Percentiles rank a stretch among this genome's conserved stretches.
These are phyloP conservation scores for Meyerozyma guilliermondii DNA, from an alignment of 1,139 yeast genomes.

Conservation along the genomic window DNA sequence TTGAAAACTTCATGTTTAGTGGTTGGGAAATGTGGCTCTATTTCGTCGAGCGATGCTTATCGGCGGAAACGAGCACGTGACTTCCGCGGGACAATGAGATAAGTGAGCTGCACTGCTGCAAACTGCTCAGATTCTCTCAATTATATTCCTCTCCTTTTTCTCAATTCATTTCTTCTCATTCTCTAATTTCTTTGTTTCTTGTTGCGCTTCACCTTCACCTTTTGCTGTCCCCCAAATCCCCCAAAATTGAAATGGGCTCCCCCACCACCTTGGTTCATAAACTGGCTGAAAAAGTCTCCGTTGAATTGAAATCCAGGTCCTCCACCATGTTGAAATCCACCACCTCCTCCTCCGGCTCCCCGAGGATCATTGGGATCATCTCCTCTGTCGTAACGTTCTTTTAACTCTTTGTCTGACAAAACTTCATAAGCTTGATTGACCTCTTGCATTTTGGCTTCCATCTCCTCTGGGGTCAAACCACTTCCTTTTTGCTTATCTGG, in stretches of 20 bases:
- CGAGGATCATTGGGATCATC: slow-evolving; percentile 53
- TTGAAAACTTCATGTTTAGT: slow-evolving; percentile 7
- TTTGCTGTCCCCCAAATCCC: slow-evolving; percentile 12
- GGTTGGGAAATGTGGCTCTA: too few species aligned
- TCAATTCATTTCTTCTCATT: too few species aligned
- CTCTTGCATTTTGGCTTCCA: slow-evolving; percentile 82
- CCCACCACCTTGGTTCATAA: slow-evolving; percentile 8
- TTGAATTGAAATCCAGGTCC: slow-evolving; percentile 12
- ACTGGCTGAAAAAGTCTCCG: slow-evolving; percentile 8
- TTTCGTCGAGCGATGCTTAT: too few species aligned
- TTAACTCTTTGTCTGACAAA: slow-evolving; percentile 59
- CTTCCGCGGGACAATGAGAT: too few species aligned
- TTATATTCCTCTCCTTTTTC: too few species aligned
- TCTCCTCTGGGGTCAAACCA: slow-evolving; percentile 62
- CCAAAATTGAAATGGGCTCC: slow-evolving; percentile 15
- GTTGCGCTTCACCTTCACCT: slow-evolving; percentile 16
- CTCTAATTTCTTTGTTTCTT: not conserved
- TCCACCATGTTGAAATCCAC: slow-evolving; percentile 6
- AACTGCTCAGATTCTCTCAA: too few species aligned
- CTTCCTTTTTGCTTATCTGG: slow-evolving; percentile 83
- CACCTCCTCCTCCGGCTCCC: slow-evolving; percentile 10
- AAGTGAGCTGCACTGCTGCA: too few species aligned
- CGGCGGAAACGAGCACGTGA: too few species aligned
- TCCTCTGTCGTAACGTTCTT: slow-evolving; percentile 63
- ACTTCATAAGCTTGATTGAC: slow-evolving; percentile 93